These are phyloP conservation scores for Aspergillus glaucus DNA, from an alignment of 2,329 filamentous ascomycete genomes.

Conservation along the genomic window DNA sequence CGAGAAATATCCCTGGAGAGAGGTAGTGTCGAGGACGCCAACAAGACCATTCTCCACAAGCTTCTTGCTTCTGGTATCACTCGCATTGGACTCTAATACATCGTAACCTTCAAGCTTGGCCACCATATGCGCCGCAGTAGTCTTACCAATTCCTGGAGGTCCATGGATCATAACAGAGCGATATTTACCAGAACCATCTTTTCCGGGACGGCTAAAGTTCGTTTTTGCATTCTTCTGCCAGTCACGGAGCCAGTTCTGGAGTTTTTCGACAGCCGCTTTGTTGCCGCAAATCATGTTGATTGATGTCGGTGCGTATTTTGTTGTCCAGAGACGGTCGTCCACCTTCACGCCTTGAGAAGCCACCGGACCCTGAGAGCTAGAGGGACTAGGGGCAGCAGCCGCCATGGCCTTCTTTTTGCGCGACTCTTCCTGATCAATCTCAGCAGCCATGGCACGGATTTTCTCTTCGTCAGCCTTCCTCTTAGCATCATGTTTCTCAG, in stretches of 20 bases:
- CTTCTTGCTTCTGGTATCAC: conserved; percentile 92
- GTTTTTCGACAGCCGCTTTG: conserved; percentile 80
- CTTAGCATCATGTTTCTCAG: conserved; percentile 78
- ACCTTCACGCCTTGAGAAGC: conserved; percentile 37
- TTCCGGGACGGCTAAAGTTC: conserved; percentile 73
- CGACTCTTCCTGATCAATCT: conserved; percentile 80
- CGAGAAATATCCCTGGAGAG: conserved; percentile 83
- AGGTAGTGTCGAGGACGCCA: conserved; percentile 90
- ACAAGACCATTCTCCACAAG: conserved; percentile 82
- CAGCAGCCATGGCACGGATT: conserved; percentile 68
- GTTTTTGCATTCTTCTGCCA: conserved; percentile 75
- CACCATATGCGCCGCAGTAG: conserved; percentile 89
- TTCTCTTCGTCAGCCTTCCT: conserved; percentile 78
- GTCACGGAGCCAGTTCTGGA: conserved; percentile 77
- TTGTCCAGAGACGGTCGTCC: conserved; percentile 75
- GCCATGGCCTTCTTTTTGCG: conserved; percentile 32
- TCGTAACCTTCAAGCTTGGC: conserved; percentile 92
- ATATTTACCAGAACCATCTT: conserved; percentile 75
- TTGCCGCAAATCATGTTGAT: conserved; percentile 91
- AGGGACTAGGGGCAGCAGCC: conserved; percentile 41
- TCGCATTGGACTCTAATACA: conserved; percentile 90
- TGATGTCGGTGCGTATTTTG: conserved; percentile 84
- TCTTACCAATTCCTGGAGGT: conserved; percentile 94
- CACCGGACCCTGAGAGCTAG: conserved; percentile 42
- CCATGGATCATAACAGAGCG: conserved; percentile 94